Conservation (phyloP, 495 filamentous ascomycete species). For the Penicillium chermesinum region DNA sequence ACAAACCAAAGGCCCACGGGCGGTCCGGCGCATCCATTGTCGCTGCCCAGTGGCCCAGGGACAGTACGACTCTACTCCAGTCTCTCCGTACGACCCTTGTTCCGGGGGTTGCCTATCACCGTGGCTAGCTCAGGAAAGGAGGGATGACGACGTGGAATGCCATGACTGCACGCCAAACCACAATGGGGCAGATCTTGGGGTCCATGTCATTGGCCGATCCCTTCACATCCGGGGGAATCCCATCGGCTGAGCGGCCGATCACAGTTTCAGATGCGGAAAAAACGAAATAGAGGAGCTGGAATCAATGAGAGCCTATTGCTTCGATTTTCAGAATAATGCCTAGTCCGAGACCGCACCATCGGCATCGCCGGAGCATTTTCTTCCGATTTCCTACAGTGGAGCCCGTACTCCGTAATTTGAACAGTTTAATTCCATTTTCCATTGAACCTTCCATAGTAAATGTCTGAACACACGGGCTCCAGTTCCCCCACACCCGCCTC, state of each 20-base stretch:
- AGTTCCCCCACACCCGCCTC: slow-evolving; percentile 22
- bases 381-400: slow-evolving; percentile 17
- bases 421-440: slow-evolving; percentile 23
- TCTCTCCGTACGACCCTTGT: slow-evolving; percentile 3
- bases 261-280: slow-evolving; percentile 25
- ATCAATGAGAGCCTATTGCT: slow-evolving; percentile 2
- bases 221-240: slow-evolving; percentile 24
- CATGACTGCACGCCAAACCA: slow-evolving; percentile 7
- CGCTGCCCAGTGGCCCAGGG: slow-evolving; percentile 2
- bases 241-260: slow-evolving; percentile 26
- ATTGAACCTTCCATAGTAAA: slow-evolving; percentile 23
- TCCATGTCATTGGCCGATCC: slow-evolving; percentile 25
- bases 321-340: neutral
- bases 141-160: slow-evolving; percentile 29
- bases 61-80: slow-evolving; percentile 6
- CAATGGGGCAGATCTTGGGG: slow-evolving; percentile 15
- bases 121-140: slow-evolving; percentile 13
- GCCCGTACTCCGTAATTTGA: slow-evolving; percentile 3
- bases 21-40: slow-evolving; percentile 5
- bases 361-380: slow-evolving; percentile 15
- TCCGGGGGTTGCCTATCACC: slow-evolving; percentile 18
- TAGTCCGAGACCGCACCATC: neutral
- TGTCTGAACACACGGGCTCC: slow-evolving; percentile 11
- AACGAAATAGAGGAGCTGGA: slow-evolving; percentile 2
- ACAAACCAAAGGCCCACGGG: slow-evolving; percentile 16